phyloP scores from a whole-genome alignment of 352 stramenopile genomes.

The Phytophthora pini region DNA sequence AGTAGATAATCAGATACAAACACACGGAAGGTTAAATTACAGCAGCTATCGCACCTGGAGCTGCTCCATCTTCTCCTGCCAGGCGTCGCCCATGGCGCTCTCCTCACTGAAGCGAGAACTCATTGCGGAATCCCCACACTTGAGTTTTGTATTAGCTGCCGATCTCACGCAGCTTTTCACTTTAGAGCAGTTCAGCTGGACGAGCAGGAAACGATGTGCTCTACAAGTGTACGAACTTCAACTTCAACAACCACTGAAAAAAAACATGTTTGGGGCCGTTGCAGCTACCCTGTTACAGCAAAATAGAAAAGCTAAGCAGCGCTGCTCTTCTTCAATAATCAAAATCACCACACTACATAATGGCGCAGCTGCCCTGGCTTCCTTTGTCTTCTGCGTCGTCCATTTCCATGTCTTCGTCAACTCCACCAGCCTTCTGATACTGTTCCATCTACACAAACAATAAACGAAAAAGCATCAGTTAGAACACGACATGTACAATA shows the following conservation, averaged over 20 bases:
- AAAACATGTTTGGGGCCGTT: too few species aligned
- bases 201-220: too few species aligned
- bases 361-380: conserved; percentile 19
- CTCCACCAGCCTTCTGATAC: conserved; percentile 27
- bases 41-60: conserved; percentile 38
- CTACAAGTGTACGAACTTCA: neutral
- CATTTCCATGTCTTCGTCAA: conserved; percentile 36
- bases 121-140: conserved; percentile 11
- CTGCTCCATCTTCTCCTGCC: conserved; percentile 53
- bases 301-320: conserved; percentile 11
- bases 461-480: conserved; percentile 17
- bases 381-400: conserved; percentile 18
- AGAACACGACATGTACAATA: conserved; percentile 1
- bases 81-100: conserved; percentile 31
- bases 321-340: conserved; percentile 19
- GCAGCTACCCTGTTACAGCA: conserved; percentile 4
- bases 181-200: too few species aligned
- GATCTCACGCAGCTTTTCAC: too few species aligned
- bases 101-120: conserved; percentile 35
- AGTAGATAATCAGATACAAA: conserved; percentile 13
- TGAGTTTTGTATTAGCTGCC: too few species aligned
- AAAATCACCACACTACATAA: conserved; percentile 40
- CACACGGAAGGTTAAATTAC: neutral
- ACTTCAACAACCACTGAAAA: neutral
- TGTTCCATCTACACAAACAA: conserved; percentile 45